Percentiles rank a stretch among this genome's conserved stretches.
Evolutionary conservation across 331 rosid species (phyloP).

Genomic region (Cydonia oblonga): DNA sequence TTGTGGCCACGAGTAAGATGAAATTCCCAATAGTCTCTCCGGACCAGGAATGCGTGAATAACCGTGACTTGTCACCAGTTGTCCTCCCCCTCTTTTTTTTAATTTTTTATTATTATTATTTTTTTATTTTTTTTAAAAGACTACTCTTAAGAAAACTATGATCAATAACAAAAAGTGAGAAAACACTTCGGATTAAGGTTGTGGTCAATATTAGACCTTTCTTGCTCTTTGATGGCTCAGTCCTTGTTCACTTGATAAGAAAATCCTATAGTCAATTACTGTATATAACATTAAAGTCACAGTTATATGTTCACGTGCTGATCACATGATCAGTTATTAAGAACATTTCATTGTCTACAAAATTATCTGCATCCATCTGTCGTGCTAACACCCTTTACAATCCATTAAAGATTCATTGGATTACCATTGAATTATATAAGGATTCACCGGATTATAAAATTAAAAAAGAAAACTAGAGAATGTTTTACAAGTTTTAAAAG

Average conservation of each 20-base stretch:
- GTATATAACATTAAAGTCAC: not conserved
- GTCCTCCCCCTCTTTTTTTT: too few relatives aligned
- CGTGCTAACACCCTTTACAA: not conserved
- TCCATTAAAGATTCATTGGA: not conserved
- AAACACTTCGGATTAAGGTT: not conserved
- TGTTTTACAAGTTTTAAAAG: not conserved
- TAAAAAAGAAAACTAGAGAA: not conserved
- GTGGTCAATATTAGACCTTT: not conserved
- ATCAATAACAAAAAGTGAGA: not conserved
- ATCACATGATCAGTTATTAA: not conserved
- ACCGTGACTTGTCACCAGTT: too few relatives aligned
- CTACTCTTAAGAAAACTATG: not conserved
- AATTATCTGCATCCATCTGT: too few relatives aligned
- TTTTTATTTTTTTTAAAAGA: too few relatives aligned
- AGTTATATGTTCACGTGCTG: not conserved
- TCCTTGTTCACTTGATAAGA: not conserved
- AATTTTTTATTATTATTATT: too few relatives aligned
- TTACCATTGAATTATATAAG: not conserved
- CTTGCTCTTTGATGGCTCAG: not conserved
- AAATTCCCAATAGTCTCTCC: too few relatives aligned
- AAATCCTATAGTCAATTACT: not conserved
- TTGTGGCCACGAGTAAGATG: fast-evolving
- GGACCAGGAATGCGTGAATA: fast-evolving
- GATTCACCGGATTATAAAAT: not conserved
- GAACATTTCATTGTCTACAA: not conserved